Conservation (phyloP, 257 asterid genomes). For the Fraxinus americana region DNA sequence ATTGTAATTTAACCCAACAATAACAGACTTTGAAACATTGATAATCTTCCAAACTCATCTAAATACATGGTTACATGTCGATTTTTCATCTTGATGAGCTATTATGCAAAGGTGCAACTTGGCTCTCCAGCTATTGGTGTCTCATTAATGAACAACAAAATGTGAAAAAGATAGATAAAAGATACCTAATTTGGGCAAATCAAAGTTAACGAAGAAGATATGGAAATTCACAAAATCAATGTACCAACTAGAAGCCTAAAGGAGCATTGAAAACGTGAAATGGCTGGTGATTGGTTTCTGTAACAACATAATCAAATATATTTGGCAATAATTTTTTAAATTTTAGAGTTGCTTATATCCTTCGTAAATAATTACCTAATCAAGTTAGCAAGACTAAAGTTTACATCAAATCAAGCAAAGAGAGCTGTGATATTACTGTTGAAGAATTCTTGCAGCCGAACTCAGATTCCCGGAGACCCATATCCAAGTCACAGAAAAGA, state of each 20-base stretch:
- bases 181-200: neutral
- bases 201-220: neutral
- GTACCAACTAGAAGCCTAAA: neutral
- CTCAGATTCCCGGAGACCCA: slow-evolving; percentile 36
- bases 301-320: neutral
- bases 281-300: neutral
- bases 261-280: neutral
- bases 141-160: neutral
- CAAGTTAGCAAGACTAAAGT: neutral
- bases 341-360: neutral
- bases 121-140: neutral
- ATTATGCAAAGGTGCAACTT: neutral
- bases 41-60: neutral
- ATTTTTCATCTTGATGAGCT: neutral
- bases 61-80: neutral
- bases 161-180: neutral
- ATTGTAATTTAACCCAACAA: neutral
- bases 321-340: neutral
- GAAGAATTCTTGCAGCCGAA: slow-evolving; percentile 25
- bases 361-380: neutral
- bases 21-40: neutral
- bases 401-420: neutral
- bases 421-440: slow-evolving; percentile 28
- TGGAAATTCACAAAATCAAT: neutral
- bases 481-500: slow-evolving; percentile 49